These are phyloP conservation scores for Fusarium sulawesiense DNA, from an alignment of 2,329 filamentous ascomycete species.

Conservation along the genomic window DNA sequence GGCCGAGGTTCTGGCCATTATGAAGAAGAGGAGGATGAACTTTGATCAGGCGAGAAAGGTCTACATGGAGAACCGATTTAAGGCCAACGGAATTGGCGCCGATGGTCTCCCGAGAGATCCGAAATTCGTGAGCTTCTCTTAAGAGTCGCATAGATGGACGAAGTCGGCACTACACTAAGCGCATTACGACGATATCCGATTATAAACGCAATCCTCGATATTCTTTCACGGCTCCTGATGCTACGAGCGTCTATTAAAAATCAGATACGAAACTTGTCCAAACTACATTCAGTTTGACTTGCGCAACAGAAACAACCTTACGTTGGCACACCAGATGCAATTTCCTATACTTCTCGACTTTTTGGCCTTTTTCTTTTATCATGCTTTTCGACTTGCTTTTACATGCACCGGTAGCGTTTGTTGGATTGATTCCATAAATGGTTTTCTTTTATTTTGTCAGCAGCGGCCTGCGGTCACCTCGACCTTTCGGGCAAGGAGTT, in stretches of 20 bases:
- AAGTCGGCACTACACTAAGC: conserved; percentile 4
- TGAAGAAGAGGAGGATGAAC: conserved; percentile 83
- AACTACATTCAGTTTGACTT: conserved; percentile 6
- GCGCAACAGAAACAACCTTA: conserved; percentile 1
- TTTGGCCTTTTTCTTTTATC: conserved; percentile 10
- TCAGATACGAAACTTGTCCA: not conserved
- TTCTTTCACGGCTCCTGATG: not conserved
- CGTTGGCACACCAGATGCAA: conserved; percentile 39
- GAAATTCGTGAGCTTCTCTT: conserved; percentile 90
- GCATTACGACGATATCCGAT: conserved; percentile 7
- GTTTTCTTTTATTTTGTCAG: conserved; percentile 2
- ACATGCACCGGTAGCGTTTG: conserved; percentile 5
- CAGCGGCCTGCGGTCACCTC: conserved; percentile 15
- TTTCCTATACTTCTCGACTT: conserved; percentile 17
- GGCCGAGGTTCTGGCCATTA: conserved; percentile 85
- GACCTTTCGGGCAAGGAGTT: conserved; percentile 39
- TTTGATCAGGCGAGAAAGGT: conserved; percentile 93
- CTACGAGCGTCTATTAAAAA: not conserved
- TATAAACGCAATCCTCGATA: not conserved
- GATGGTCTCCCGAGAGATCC: conserved; percentile 91
- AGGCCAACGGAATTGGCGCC: conserved; percentile 85
- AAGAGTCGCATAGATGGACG: not conserved
- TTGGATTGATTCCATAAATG: conserved; percentile 9
- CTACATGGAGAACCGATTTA: conserved; percentile 87
- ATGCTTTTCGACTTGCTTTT: conserved; percentile 9